phyloP scores from a whole-genome alignment of 768 basidiomycete species.

The Russula abietina region DNA sequence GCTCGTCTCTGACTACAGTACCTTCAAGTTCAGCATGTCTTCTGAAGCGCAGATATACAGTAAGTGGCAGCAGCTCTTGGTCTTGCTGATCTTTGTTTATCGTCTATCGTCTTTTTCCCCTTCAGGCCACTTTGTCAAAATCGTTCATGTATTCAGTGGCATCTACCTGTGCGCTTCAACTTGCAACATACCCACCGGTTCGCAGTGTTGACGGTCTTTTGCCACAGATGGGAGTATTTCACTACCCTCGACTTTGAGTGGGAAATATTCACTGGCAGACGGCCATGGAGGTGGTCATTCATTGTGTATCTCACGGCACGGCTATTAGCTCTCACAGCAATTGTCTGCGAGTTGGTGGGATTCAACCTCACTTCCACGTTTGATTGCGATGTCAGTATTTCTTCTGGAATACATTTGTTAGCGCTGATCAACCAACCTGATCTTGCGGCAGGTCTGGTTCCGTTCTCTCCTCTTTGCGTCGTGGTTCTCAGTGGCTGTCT shows the following conservation, averaged over 20 bases:
- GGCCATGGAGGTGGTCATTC: conserved; percentile 20
- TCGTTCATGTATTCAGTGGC: conserved; percentile 15
- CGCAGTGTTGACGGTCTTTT: neutral
- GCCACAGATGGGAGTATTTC: conserved; percentile 16
- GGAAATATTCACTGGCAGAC: conserved; percentile 17
- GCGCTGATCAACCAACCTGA: neutral
- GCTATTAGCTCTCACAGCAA: conserved; percentile 4
- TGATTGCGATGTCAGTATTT: conserved; percentile 9
- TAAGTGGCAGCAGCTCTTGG: neutral
- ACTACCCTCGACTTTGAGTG: conserved; percentile 19
- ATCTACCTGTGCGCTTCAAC: conserved; percentile 4
- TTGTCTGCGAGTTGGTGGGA: conserved; percentile 4
- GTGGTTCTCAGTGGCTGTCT: conserved; percentile 9
- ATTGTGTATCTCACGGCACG: conserved; percentile 12
- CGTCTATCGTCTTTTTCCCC: neutral
- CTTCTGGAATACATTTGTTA: neutral
- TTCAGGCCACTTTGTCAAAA: conserved; percentile 7
- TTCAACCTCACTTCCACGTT: conserved; percentile 2
- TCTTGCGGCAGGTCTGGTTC: conserved; percentile 5
- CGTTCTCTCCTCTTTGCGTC: neutral
- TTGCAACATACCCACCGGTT: neutral
- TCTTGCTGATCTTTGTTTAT: neutral
- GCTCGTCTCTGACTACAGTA: neutral
- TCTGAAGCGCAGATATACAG: neutral
- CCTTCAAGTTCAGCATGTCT: neutral